Conservation (phyloP, 805 yeast species). For the Lachancea waltii region DNA sequence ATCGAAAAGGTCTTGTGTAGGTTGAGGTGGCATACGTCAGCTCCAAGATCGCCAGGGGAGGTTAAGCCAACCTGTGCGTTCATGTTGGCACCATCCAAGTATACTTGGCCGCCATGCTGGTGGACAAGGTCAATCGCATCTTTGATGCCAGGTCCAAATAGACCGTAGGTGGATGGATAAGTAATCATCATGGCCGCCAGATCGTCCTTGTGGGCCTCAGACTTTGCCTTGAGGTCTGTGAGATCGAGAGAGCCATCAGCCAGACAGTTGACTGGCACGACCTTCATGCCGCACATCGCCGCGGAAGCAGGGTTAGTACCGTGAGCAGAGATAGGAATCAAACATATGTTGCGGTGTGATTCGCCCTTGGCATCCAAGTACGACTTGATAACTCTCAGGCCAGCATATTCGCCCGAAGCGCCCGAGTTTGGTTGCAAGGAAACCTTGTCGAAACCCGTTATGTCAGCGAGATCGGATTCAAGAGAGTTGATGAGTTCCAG, state of each 20-base stretch:
- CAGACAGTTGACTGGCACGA: conserved; percentile 84
- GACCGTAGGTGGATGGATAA: conserved; percentile 95
- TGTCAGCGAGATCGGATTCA: conserved; percentile 78
- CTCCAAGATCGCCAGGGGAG: conserved; percentile 95
- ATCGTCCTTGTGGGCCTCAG: conserved; percentile 56
- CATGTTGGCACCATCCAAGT: conserved; percentile 98
- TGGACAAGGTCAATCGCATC: conserved; percentile 84
- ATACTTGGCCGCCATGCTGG: conserved; percentile 86
- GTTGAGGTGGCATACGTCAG: conserved; percentile 96
- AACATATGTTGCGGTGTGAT: conserved; percentile 70
- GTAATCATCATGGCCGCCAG: conserved; percentile 95
- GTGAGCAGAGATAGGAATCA: conserved; percentile 96
- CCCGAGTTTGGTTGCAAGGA: conserved; percentile 96
- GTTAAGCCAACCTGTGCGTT: conserved; percentile 98
- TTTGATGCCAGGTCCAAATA: conserved; percentile 87
- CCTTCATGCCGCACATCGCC: conserved; percentile 92
- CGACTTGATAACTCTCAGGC: conserved; percentile 76
- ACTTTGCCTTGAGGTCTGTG: conserved; percentile 65
- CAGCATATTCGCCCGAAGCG: conserved; percentile 97
- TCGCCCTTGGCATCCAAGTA: conserved; percentile 70
- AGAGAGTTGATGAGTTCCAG: conserved; percentile 65
- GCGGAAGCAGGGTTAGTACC: conserved; percentile 99
- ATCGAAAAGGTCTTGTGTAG: conserved; percentile 96
- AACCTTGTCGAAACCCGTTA: conserved; percentile 88
- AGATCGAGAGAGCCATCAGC: conserved; percentile 82